Base-by-base conservation (phyloP, 2,329 filamentous ascomycete species). In the Beauveria brongniartii region DNA sequence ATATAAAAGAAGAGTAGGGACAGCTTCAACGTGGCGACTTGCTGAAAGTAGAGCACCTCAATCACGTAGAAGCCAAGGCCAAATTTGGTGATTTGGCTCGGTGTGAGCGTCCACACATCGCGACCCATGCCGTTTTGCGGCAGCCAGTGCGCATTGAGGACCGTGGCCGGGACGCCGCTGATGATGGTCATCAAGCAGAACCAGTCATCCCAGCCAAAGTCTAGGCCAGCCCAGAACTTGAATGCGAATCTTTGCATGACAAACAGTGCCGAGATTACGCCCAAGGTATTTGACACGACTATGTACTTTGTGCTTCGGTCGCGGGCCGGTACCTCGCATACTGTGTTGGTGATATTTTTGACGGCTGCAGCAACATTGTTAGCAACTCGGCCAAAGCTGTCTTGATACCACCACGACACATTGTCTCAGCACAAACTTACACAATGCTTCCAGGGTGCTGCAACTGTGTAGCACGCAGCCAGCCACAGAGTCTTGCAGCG, bases 1-100 rank as follows among this genome's bases (percentile, higher is more conserved):
- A 76, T 67, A 59, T 77, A 79, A 62, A 79, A 77, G 60, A 73
- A 70, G 7, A 78, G 64, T 12, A 79, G 65, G 1, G 76, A 74
- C 26, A 76, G 65, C 64, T 78, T 78, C 46, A 75, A 68, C 5
- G 76, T 64, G 12, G 71, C 70, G 56, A 75, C 68, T 37, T 73
- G 69, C 0, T 70, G 34, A 63, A 78, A 72, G 64, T 78, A 79
- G 22, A 77, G 66, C 0, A 75, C 66, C 46, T 75, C 72, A 3
- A 73, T 64, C 7, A 72, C 26, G 63, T 68, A 74, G 59, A 75
- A 74, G 50, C 60, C 72, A 3, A 65, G 59, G 7, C 63, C 67
- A 22, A 72, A 73, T 1, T 58, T 40, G 52, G 64, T 67, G 44
- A 69, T 67, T 43, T 67, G 64, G 14, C 60, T 24, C 4, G 63